Conservation (phyloP, 2,329 filamentous ascomycete genomes). For the Beauveria sp. region DNA sequence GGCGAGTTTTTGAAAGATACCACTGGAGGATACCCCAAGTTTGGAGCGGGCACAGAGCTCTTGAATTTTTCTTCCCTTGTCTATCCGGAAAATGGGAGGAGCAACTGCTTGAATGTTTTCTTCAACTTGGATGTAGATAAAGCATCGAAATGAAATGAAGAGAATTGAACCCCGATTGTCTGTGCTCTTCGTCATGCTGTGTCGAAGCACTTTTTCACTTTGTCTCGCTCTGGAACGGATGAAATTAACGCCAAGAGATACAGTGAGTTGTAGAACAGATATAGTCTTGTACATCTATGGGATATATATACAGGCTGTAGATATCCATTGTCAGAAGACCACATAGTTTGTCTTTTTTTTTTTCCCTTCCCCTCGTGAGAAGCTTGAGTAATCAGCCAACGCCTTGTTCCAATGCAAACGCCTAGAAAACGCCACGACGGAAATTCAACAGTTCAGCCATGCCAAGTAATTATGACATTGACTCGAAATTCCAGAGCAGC, state of each 20-base stretch:
- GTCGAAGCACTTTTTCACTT: too few species aligned
- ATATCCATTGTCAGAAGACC: not conserved
- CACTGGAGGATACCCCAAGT: constrained; percentile 8
- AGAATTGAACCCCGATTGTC: not conserved
- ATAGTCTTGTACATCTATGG: not conserved
- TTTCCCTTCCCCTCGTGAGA: not conserved
- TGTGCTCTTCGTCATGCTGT: too few species aligned
- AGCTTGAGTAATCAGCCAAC: not conserved
- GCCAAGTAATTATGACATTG: not conserved
- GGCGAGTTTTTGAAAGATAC: not conserved
- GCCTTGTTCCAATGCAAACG: constrained; percentile 4
- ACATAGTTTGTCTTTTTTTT: not conserved
- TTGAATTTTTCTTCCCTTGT: not conserved
- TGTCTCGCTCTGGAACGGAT: too few species aligned
- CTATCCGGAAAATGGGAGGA: not conserved
- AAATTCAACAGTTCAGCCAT: not conserved
- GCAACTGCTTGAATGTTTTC: not conserved
- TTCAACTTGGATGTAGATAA: not conserved
- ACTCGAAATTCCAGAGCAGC: too few species aligned
- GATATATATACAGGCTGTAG: not conserved
- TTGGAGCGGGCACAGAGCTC: not conserved
- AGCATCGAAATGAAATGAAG: not conserved
- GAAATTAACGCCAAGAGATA: not conserved
- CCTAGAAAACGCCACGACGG: not conserved
- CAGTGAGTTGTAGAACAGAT: not conserved